Base-by-base conservation (phyloP, 352 stramenopile genomes). In the Phytophthora kernoviae region DNA sequence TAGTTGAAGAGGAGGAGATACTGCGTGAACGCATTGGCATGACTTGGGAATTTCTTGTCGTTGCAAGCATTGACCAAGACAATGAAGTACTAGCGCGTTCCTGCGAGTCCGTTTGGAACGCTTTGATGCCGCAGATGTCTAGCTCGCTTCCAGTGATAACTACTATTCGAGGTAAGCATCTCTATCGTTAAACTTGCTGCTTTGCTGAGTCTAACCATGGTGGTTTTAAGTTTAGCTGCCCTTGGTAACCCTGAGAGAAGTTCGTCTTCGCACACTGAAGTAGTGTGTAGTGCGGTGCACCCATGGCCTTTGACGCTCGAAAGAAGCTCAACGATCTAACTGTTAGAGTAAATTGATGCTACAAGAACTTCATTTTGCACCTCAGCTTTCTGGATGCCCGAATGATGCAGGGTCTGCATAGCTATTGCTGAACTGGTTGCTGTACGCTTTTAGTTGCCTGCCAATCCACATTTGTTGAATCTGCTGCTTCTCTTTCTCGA, bases 401-500 rank as follows among this genome's bases (percentile, higher is more conserved):
- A 68, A 60, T 14, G 26, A 51, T 40, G 27, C 27, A 49, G 63
- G 48, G 9, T 67, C 57, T 21, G 17, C 44, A 20, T 64, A 59
- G 15, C 11, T 24, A 46, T 65, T 51, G 26, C 26, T 39, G 20
- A 66, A 69, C 56, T 70, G 61, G 34, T 75, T 71, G 40, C 46
- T 75, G 32, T 62, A 57, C 8, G 58, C 11, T 26, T 55, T 69
- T 26, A 84, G 54, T 45, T 88, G 80, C 22, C 47, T 40, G 24
- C 76, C 49, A 21, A 94, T 58, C 84, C 83, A 96, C 21, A 73
- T 51, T 12, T 88, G 72, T 58, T 88, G 75, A n/a, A 94, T 60
- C 17, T 70, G 54, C 5, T 79, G 66, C 39, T 86, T 84, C 46
- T 96, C 73, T 20, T 65, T 73, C 39, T 91, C 81, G 8, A 93